Evolutionary conservation across 352 stramenopile genomes (phyloP), one percentile per base, ranked within the genome.

Genomic region (Phytophthora pistaciae): DNA sequence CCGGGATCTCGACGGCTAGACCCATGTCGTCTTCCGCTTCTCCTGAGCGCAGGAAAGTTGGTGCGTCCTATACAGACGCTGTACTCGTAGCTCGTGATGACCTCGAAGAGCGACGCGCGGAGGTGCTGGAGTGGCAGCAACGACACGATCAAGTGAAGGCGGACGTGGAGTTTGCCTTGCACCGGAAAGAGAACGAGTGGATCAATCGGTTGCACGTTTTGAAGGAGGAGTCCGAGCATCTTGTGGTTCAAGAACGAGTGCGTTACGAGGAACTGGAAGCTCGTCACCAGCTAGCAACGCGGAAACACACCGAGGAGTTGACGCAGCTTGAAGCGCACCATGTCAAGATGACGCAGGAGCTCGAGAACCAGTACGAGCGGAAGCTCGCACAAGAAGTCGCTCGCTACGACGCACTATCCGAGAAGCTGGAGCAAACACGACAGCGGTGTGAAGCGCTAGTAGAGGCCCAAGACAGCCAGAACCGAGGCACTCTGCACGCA

Each of bases 341-440:
- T 40, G 86, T 92, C 8, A 95, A 92, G 48, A 90, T 96, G 71
- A 91, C 83, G 0, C 84, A 97, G 66, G 92, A 98, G 52, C 80
- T 98, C 4, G 92, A 98, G 66, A 98, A 98, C 57, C 87, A 97
- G 65, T 98, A 98, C 68, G 93, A 98, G 62, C 86, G 93, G 21
- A 96, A 96, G 46, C 70, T 98, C 0, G 92, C 94, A 8, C 80
- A 97, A 49, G 93, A 98, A 63, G 80, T 98, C 21, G 72, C 87
- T 55, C 75, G 93, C 18, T 98, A 96, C 60, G 93, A 98, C 48
- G 79, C 85, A 5, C 70, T 98, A 0, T 94, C 89, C 0, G 93
- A 98, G 75, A 92, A 83, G 5, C 82, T 98, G 40, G 91, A 98
- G 72, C 79, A 93, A 42, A 94, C 95, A 1, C 85, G 95, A 3